Evolutionary conservation across 1,284 basidiomycete species (phyloP).

Genomic region (Cryptococcus maquisensis): DNA sequence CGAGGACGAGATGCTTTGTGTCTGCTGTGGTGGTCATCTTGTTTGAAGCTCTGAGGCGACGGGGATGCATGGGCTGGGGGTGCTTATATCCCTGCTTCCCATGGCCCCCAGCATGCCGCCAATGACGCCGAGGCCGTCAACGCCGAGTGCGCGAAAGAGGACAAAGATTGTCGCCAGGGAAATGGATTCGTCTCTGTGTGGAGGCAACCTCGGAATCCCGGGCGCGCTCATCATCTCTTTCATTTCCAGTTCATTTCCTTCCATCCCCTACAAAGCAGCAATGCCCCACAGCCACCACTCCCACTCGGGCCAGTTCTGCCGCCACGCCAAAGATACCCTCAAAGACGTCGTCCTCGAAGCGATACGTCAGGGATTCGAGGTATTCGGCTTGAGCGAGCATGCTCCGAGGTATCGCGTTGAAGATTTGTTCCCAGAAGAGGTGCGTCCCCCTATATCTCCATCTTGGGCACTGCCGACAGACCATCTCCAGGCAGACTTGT

Average conservation of each 20-base stretch:
- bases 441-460: constrained; percentile 39
- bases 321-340: constrained; percentile 72
- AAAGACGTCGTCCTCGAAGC: constrained; percentile 77
- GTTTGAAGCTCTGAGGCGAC: no score
- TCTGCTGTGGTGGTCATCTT: background rate
- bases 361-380: constrained; percentile 68
- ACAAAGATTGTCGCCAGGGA: no score
- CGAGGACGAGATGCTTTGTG: no score
- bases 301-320: constrained; percentile 95
- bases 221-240: no score
- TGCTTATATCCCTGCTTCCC: no score
- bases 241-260: background rate
- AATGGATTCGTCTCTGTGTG: no score
- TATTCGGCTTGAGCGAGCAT: constrained; percentile 92
- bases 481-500: constrained; percentile 39
- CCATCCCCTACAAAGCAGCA: background rate
- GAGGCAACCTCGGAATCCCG: no score
- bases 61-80: background rate
- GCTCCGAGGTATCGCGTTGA: constrained; percentile 73
- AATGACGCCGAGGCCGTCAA: no score
- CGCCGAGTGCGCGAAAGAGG: no score
- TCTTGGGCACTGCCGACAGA: background rate
- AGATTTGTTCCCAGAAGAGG: constrained; percentile 96
- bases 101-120: no score
- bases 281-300: constrained; percentile 93